Percentiles rank a stretch among this genome's conserved stretches.
These are phyloP conservation scores for Phytophthora tentaculata DNA, from an alignment of 352 stramenopile species.

Conservation along the genomic window DNA sequence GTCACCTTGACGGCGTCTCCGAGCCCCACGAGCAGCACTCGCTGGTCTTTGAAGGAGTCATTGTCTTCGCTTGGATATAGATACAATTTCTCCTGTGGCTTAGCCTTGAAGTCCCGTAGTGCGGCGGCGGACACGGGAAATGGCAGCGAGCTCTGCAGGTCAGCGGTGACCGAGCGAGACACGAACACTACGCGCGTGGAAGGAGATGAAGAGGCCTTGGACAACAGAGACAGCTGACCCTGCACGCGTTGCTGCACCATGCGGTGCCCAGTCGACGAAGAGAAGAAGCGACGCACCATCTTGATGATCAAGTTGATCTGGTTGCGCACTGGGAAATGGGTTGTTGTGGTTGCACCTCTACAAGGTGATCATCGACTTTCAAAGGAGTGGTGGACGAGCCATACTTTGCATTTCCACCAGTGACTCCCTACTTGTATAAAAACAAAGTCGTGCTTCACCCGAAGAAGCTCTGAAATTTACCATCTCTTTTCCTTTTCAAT, in stretches of 20 bases:
- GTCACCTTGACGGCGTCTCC: conserved; percentile 70
- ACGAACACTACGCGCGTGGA: conserved; percentile 72
- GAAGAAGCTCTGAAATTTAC: no score
- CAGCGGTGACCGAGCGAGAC: conserved; percentile 18
- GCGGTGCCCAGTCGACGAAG: conserved; percentile 46
- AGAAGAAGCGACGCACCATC: conserved; percentile 57
- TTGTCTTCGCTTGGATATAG: conserved; percentile 67
- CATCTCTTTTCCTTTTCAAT: no score
- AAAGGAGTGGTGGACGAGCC: no score
- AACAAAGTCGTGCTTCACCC: no score
- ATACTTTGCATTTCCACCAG: no score
- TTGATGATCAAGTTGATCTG: background rate
- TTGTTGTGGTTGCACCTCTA: conserved; percentile 1
- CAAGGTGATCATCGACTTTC: no score
- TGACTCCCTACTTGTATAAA: no score
- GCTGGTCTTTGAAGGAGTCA: conserved; percentile 43
- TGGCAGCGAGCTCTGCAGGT: conserved; percentile 53
- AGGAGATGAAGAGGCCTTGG: conserved; percentile 13
- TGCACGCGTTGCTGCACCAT: conserved; percentile 79
- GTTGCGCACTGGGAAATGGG: no score
- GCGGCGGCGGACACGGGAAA: conserved; percentile 71
- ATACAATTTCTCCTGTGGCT: conserved; percentile 71
- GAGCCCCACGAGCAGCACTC: conserved; percentile 79
- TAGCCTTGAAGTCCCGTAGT: conserved; percentile 72
- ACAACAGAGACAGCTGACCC: conserved; percentile 45